A percentile compares a stretch with the other conserved stretches of the same genome.
Evolutionary conservation across 495 filamentous ascomycete species (phyloP).

Genomic region (Halenospora varia): DNA sequence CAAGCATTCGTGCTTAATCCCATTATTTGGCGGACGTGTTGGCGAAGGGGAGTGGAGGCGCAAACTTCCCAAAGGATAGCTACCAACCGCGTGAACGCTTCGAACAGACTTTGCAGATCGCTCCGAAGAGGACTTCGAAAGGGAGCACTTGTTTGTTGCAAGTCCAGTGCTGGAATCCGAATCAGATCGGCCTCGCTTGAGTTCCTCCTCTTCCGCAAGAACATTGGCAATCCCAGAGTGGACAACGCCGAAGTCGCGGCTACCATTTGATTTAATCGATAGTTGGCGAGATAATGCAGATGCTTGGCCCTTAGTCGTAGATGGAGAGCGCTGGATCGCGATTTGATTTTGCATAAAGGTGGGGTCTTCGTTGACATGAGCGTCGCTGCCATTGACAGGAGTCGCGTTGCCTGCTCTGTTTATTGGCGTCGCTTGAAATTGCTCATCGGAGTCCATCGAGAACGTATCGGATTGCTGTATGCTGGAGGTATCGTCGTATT

Average conservation of each 20-base stretch:
- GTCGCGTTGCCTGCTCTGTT: not conserved
- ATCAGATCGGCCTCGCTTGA: not conserved
- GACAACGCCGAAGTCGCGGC: not conserved
- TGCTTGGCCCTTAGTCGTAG: constrained; percentile 5
- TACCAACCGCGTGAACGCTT: constrained; percentile 30
- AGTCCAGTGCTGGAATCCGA: constrained; percentile 6
- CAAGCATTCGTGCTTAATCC: constrained; percentile 12
- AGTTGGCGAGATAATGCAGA: constrained; percentile 12
- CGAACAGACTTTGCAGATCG: constrained; percentile 12
- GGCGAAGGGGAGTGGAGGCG: constrained; percentile 29
- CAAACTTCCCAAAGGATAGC: constrained; percentile 31
- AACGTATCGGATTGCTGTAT: too few relatives aligned
- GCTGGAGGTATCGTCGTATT: too few relatives aligned
- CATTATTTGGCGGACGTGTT: not conserved
- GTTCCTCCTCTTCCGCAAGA: not conserved
- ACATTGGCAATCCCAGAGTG: not conserved
- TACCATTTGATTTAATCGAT: constrained; percentile 17
- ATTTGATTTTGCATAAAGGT: constrained; percentile 22
- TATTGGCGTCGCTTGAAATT: constrained; percentile 13
- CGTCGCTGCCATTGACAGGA: not conserved
- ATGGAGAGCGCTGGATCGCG: constrained; percentile 17
- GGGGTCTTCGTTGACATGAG: constrained; percentile 2
- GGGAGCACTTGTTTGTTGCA: constrained; percentile 1
- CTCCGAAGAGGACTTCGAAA: constrained; percentile 14
- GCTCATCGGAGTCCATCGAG: constrained; percentile 11